phyloP scores from a whole-genome alignment of 2,329 filamentous ascomycete genomes.

The Podosphaera xanthii region DNA sequence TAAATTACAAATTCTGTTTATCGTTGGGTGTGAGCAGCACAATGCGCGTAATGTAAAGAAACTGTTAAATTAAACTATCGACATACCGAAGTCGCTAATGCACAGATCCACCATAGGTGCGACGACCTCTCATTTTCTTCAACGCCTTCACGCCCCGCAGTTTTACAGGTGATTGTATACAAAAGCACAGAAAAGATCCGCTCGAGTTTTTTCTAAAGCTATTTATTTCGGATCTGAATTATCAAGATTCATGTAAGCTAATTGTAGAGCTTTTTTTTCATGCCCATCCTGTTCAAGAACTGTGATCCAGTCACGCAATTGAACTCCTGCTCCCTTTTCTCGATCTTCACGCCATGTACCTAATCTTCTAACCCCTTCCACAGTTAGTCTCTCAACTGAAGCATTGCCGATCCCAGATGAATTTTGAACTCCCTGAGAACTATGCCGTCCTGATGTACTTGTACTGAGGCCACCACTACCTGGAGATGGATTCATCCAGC shows the following conservation, averaged over 20 bases:
- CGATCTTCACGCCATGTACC: conserved; percentile 62
- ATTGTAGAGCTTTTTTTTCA: conserved; percentile 38
- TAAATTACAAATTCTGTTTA: too few relatives aligned
- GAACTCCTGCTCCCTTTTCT: conserved; percentile 54
- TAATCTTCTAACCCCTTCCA: conserved; percentile 36
- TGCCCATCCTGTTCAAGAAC: conserved; percentile 60
- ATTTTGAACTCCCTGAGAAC: conserved; percentile 17
- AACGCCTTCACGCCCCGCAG: too few relatives aligned
- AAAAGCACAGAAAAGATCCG: background rate
- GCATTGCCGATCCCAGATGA: conserved; percentile 17
- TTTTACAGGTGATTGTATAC: too few relatives aligned
- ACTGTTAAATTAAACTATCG: too few relatives aligned
- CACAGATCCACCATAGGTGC: too few relatives aligned
- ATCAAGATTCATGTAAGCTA: conserved; percentile 13
- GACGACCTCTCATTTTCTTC: too few relatives aligned
- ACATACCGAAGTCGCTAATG: too few relatives aligned
- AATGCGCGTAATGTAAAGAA: too few relatives aligned
- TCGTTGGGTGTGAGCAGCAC: too few relatives aligned
- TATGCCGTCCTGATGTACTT: conserved; percentile 23
- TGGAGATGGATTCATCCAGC: conserved; percentile 40
- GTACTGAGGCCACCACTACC: conserved; percentile 23
- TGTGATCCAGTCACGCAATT: conserved; percentile 61
- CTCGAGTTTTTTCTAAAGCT: conserved; percentile 13
- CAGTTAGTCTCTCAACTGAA: conserved; percentile 23
- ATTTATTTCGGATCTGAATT: conserved; percentile 17